Base-by-base conservation (phyloP, 108 stramenopile genomes). In the Nannochloropsis gaditana region DNA sequence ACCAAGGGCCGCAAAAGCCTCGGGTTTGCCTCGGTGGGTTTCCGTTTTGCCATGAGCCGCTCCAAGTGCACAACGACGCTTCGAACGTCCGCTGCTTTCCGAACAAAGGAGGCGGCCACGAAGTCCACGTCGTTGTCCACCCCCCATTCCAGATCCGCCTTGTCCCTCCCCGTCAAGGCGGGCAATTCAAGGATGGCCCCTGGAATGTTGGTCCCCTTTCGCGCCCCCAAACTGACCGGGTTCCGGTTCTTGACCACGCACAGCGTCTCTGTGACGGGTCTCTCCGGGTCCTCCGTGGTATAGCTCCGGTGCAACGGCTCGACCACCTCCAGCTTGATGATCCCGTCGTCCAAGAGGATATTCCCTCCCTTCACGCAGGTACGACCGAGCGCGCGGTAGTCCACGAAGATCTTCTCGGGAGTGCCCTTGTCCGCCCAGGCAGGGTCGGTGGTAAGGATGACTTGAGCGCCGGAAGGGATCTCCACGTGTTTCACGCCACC, bases 71-170 rank as follows among this genome's bases (percentile, higher is more conserved):
- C 93, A 2, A 73, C n/a, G 19, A 73, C 59, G n/a, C 19, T n/a
- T 15, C 59, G 59, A 84, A 94, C 94, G 85, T 94, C 92, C 45
- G 85, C 90, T 21, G 90, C 93, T n/a, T 91, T 93, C 19, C 94
- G 93, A 80, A 95, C 93, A 50, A 95, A 95, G 42, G 92, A 92
- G 2, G 94, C 94, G 17, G 93, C 93, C 43, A 95, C 93, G 88
- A 90, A 94, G 84, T 95, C 95, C 2, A 93, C 93, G 42, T 82
- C 82, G 19, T 88, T 84, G 45, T 89, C 83, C 79, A 92, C 92
- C 21, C 90, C 90, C 92, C 93, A 94, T 45, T 86, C 86, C 41
- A 95, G 83, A 89, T 95, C 94, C 21, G 90, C 90, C 84, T 92
- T 92, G 85, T 95, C 94, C 83, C 94, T 95, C 11, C 93, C 93